These are phyloP conservation scores for Schwanniomyces vanrijiae DNA, from an alignment of 805 yeast genomes.

Conservation along the genomic window DNA sequence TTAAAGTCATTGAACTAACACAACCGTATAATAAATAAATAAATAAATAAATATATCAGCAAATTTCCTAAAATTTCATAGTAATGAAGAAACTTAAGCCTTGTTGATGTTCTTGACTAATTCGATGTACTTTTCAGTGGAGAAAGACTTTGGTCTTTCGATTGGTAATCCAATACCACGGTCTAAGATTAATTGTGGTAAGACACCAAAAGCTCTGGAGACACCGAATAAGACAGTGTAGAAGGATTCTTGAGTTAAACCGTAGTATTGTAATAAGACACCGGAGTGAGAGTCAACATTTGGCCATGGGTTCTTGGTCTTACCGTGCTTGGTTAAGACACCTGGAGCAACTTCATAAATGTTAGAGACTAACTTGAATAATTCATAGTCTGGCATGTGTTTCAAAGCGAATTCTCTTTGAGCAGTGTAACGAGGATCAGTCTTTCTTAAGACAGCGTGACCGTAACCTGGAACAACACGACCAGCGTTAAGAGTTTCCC, in stretches of 20 bases:
- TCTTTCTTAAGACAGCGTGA: slow-evolving; percentile 80
- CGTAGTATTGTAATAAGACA: slow-evolving; percentile 76
- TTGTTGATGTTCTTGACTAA: slow-evolving; percentile 53
- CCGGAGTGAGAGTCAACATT: slow-evolving; percentile 83
- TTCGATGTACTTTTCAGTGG: slow-evolving; percentile 88
- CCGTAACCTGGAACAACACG: slow-evolving; percentile 89
- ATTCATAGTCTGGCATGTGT: slow-evolving; percentile 61
- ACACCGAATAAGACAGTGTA: slow-evolving; percentile 84
- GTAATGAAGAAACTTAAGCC: slow-evolving; percentile 7
- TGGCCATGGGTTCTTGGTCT: slow-evolving; percentile 84
- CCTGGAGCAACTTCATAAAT: slow-evolving; percentile 72
- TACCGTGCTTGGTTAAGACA: slow-evolving; percentile 75
- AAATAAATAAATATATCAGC: slow-evolving; percentile 5
- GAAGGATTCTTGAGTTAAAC: slow-evolving; percentile 68
- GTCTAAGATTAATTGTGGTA: slow-evolving; percentile 79
- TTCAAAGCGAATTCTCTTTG: slow-evolving; percentile 66
- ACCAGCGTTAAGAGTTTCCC: slow-evolving; percentile 70
- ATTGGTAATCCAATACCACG: slow-evolving; percentile 75
- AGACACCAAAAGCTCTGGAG: slow-evolving; percentile 76
- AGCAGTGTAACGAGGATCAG: slow-evolving; percentile 80
- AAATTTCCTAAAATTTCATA: not conserved
- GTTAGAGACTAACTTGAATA: slow-evolving; percentile 65
- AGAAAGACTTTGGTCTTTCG: slow-evolving; percentile 86
- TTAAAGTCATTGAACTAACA: slow-evolving; percentile 2
- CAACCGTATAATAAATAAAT: slow-evolving; percentile 5